A percentile compares a stretch with the other conserved stretches of the same genome.
Conservation (phyloP, 805 yeast genomes). For the Candida endomychidarum region DNA sequence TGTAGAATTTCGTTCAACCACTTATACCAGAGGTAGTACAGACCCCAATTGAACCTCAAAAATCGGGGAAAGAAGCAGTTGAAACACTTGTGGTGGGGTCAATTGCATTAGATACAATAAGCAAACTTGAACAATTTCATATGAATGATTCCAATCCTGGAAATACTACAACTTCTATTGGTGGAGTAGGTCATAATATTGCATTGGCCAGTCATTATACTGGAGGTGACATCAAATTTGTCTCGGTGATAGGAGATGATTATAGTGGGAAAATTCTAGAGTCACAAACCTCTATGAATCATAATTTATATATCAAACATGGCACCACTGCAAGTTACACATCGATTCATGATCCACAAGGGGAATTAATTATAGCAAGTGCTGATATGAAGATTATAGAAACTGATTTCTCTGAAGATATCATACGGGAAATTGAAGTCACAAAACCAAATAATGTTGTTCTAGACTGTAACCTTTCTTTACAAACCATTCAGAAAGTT, state of each 20-base stretch:
- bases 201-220: conserved; percentile 56
- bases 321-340: conserved; percentile 73
- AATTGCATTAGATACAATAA: conserved; percentile 71
- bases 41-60: too few relatives aligned
- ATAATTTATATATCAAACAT: conserved; percentile 25
- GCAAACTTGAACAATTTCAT: conserved; percentile 37
- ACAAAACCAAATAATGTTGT: conserved; percentile 52
- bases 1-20: conserved; percentile 1
- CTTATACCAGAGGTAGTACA: neutral
- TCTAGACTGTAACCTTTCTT: conserved; percentile 68
- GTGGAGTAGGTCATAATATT: conserved; percentile 86
- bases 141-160: conserved; percentile 77
- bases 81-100: conserved; percentile 64
- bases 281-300: conserved; percentile 37
- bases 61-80: neutral
- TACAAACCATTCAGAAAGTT: conserved; percentile 38
- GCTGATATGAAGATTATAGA: conserved; percentile 83
- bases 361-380: conserved; percentile 70
- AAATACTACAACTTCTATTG: conserved; percentile 52
- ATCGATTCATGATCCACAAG: conserved; percentile 61
- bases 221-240: conserved; percentile 35
- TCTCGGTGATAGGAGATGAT: conserved; percentile 66
- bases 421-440: conserved; percentile 38
- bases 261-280: conserved; percentile 46
- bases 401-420: conserved; percentile 38